Percentiles rank a stretch among this genome's conserved stretches.
Conservation (phyloP, 2,329 filamentous ascomycete genomes). For the Botrytis hyacinthi region DNA sequence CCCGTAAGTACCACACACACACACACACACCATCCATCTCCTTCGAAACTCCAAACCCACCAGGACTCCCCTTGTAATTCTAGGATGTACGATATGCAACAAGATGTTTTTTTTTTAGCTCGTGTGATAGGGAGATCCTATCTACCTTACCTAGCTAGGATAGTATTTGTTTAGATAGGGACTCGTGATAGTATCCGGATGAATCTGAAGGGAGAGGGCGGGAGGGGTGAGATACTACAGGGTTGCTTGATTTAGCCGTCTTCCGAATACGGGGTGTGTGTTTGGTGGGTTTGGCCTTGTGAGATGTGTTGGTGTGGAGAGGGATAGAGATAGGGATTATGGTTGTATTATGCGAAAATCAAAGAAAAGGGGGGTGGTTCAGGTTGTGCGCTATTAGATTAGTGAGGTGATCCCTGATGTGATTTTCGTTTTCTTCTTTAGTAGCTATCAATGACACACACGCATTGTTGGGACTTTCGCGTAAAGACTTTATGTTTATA, state of each 20-base stretch:
- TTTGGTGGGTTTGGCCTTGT: not conserved
- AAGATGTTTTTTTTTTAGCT: not conserved
- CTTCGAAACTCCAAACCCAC: not conserved
- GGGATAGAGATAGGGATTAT: not conserved
- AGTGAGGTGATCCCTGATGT: not conserved
- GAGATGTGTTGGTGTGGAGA: not conserved
- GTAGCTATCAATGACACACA: not conserved
- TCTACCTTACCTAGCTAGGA: not conserved
- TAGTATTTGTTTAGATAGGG: not conserved
- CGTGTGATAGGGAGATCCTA: not conserved
- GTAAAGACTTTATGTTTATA: not conserved
- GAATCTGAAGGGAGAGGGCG: not conserved
- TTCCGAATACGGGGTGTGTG: not conserved
- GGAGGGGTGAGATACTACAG: not conserved
- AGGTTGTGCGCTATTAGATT: not conserved
- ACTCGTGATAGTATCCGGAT: not conserved
- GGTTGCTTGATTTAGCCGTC: not conserved
- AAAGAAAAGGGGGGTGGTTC: not conserved
- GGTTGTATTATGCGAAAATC: not conserved
- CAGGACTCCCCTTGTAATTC: not conserved
- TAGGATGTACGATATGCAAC: not conserved
- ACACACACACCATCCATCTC: too few species aligned
- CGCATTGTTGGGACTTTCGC: not conserved
- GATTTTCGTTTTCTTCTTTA: not conserved
- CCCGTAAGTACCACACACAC: too few species aligned